A percentile compares a stretch with the other conserved stretches of the same genome.
Evolutionary conservation across 2,329 filamentous ascomycete species (phyloP).

Genomic region (Bipolaris zeicola): DNA sequence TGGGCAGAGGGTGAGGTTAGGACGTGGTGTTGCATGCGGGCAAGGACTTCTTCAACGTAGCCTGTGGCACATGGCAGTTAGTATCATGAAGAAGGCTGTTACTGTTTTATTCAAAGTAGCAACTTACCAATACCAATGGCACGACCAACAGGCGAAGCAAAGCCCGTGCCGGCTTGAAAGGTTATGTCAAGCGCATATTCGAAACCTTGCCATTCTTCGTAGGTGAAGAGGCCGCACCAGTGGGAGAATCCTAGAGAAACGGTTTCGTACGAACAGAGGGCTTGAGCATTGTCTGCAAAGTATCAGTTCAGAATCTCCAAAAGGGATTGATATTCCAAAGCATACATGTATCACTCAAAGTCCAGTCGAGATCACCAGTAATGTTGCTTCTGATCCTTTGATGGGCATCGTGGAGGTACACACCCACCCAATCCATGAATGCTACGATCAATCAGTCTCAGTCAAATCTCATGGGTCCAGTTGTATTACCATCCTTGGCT

Average conservation of each 20-base stretch:
- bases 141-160: conserved; percentile 68
- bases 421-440: conserved; percentile 63
- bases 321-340: neutral
- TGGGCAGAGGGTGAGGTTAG: conserved; percentile 52
- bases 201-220: conserved; percentile 74
- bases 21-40: conserved; percentile 69
- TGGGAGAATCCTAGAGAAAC: conserved; percentile 75
- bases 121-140: conserved; percentile 71
- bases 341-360: conserved; percentile 41
- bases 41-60: conserved; percentile 71
- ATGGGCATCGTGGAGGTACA: conserved; percentile 70
- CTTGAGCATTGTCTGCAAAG: conserved; percentile 66
- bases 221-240: conserved; percentile 77
- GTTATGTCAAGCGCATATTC: conserved; percentile 72
- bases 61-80: conserved; percentile 9
- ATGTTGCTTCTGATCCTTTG: conserved; percentile 63
- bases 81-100: too few relatives aligned
- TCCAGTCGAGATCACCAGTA: conserved; percentile 43
- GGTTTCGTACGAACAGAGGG: conserved; percentile 77
- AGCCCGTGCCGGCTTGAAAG: conserved; percentile 67
- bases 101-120: conserved; percentile 29
- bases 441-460: conserved; percentile 51
- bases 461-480: neutral
- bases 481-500: conserved; percentile 55
- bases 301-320: neutral